A percentile compares a stretch with the other conserved stretches of the same genome.
phyloP scores from a whole-genome alignment of 2,329 filamentous ascomycete species.

The Beauveria rudraprayagi region DNA sequence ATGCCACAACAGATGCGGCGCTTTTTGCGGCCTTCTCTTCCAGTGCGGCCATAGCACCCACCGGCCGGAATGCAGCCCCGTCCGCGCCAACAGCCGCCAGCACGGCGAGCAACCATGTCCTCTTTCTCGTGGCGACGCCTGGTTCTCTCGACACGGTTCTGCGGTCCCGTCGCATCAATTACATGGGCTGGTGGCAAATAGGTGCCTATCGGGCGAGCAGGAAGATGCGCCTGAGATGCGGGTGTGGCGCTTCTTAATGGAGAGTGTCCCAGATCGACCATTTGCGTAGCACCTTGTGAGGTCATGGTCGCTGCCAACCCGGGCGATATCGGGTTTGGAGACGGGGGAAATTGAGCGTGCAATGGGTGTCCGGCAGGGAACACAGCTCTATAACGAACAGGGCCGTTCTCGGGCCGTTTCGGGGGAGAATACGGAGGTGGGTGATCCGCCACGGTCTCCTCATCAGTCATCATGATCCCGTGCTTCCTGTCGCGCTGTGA shows the following conservation, averaged over 20 bases:
- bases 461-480: conserved; percentile 30
- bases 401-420: conserved; percentile 26
- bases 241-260: conserved; percentile 19
- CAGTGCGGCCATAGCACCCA: conserved; percentile 58
- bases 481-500: conserved; percentile 25
- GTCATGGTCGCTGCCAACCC: conserved; percentile 54
- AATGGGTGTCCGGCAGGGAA: conserved; percentile 47
- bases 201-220: conserved; percentile 36
- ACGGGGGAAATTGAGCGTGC: conserved; percentile 41
- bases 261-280: conserved; percentile 52
- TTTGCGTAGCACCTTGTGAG: conserved; percentile 50
- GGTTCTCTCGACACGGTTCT: conserved; percentile 40
- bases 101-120: conserved; percentile 48
- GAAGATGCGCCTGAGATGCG: conserved; percentile 24
- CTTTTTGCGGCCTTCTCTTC: conserved; percentile 55
- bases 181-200: conserved; percentile 39
- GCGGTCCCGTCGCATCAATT: conserved; percentile 30
- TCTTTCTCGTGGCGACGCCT: conserved; percentile 57
- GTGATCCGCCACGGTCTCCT: conserved; percentile 26
- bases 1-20: conserved; percentile 52
- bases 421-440: conserved; percentile 51
- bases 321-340: conserved; percentile 55
- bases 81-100: conserved; percentile 57
- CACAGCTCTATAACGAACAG: conserved; percentile 47
- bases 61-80: conserved; percentile 53